phyloP scores from a whole-genome alignment of 352 stramenopile species.

The Pythium apleroticum region DNA sequence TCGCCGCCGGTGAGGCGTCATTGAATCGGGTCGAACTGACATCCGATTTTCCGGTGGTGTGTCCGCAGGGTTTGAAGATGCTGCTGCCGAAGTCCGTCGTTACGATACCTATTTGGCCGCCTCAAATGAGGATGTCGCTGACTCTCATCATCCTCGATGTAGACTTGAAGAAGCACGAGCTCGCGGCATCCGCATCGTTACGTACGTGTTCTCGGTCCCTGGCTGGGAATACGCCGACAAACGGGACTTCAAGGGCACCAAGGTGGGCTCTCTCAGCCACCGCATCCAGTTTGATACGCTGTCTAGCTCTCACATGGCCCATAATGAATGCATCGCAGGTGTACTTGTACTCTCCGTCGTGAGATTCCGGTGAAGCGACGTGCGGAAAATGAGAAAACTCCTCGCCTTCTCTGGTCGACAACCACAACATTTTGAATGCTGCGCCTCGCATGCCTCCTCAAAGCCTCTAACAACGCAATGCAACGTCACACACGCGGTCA shows the following conservation, averaged over 20 bases:
- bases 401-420: too few relatives aligned
- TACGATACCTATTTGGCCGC: background rate
- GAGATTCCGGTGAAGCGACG: background rate
- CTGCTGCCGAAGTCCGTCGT: constrained; percentile 63
- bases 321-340: constrained; percentile 32
- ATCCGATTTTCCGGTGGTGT: constrained; percentile 12
- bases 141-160: constrained; percentile 13
- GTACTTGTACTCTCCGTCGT: constrained; percentile 49
- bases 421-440: background rate
- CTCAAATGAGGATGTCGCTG: too few relatives aligned
- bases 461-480: background rate
- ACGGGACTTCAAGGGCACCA: constrained; percentile 83
- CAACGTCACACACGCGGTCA: background rate
- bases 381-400: too few relatives aligned
- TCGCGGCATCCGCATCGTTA: constrained; percentile 68
- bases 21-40: background rate
- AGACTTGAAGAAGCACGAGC: constrained; percentile 69
- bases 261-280: constrained; percentile 35
- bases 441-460: background rate
- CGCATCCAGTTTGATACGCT: background rate
- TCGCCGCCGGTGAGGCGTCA: background rate
- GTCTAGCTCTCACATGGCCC: background rate
- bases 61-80: constrained; percentile 60
- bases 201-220: constrained; percentile 83
- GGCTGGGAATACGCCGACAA: constrained; percentile 56